Evolutionary conservation across 768 basidiomycete species (phyloP).

Genomic region (Mycena belliarum): DNA sequence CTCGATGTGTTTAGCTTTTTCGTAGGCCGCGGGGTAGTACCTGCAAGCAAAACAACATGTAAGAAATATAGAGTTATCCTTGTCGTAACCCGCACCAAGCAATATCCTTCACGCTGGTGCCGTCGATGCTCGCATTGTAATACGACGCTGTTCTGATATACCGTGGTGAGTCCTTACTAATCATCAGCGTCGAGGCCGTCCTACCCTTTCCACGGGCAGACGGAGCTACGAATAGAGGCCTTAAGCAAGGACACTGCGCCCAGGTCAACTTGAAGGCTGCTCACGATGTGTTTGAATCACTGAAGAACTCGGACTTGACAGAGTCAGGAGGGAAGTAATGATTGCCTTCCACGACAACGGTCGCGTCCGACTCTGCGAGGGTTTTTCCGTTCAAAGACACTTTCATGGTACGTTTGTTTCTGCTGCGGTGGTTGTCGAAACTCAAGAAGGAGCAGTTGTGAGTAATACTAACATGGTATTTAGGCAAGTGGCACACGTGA

Average conservation of each 20-base stretch:
- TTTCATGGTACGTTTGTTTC: constrained; percentile 38
- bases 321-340: constrained; percentile 71
- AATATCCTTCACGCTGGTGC: constrained; percentile 52
- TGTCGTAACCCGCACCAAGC: constrained; percentile 55
- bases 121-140: constrained; percentile 57
- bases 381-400: constrained; percentile 49
- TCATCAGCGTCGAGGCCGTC: constrained; percentile 6
- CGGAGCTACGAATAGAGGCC: constrained; percentile 35
- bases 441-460: not conserved
- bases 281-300: constrained; percentile 55
- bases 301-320: constrained; percentile 48
- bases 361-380: constrained; percentile 59
- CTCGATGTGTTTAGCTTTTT: constrained; percentile 62
- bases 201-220: constrained; percentile 77
- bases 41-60: constrained; percentile 33
- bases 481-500: constrained; percentile 4
- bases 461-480: not conserved
- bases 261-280: constrained; percentile 16
- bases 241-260: not conserved
- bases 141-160: constrained; percentile 59
- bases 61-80: no score
- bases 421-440: not conserved
- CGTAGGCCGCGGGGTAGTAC: constrained; percentile 64
- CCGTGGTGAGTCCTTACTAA: no score
- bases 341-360: constrained; percentile 64